A percentile compares a stretch with the other conserved stretches of the same genome.
phyloP scores from a whole-genome alignment of 331 rosid species.

The Quercus lobata region DNA sequence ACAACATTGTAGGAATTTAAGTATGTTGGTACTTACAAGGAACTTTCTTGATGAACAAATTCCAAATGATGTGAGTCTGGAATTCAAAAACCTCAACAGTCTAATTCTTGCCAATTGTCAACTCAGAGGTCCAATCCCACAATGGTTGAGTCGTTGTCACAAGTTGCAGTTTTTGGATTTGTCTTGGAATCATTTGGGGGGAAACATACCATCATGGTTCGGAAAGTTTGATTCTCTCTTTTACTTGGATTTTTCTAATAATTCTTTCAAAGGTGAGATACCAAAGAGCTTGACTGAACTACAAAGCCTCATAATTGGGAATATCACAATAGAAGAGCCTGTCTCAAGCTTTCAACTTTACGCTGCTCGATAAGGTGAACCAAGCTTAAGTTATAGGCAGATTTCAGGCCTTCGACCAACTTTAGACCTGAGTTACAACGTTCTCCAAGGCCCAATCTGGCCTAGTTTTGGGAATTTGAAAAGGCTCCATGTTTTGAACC shows the following conservation, averaged over 20 bases:
- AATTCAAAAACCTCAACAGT: slow-evolving; percentile 17
- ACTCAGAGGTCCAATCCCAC: slow-evolving; percentile 28
- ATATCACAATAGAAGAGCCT: slow-evolving; percentile 7
- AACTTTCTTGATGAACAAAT: slow-evolving; percentile 24
- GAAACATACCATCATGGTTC: slow-evolving; percentile 34
- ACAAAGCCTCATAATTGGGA: slow-evolving; percentile 2
- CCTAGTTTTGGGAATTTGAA: slow-evolving; percentile 23
- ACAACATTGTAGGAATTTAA: slow-evolving; percentile 17
- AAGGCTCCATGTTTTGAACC: slow-evolving; percentile 19
- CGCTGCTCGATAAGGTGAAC: neutral
- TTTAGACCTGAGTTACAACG: slow-evolving; percentile 22
- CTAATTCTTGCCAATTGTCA: slow-evolving; percentile 8
- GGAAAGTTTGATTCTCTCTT: slow-evolving; percentile 22
- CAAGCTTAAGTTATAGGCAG: neutral
- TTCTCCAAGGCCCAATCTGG: slow-evolving; percentile 24
- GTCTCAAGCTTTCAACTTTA: neutral
- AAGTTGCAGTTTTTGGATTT: slow-evolving; percentile 25
- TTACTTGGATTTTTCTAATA: slow-evolving; percentile 28
- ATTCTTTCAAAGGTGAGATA: slow-evolving; percentile 22
- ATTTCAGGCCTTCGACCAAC: slow-evolving; percentile 19
- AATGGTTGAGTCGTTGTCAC: slow-evolving; percentile 24
- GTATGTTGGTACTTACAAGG: neutral
- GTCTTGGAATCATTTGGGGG: slow-evolving; percentile 13
- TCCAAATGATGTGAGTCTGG: neutral
- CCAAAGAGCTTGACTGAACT: slow-evolving; percentile 24